Evolutionary conservation across 345 rosid genomes (phyloP).

Genomic region (Melaleuca quinquenervia): DNA sequence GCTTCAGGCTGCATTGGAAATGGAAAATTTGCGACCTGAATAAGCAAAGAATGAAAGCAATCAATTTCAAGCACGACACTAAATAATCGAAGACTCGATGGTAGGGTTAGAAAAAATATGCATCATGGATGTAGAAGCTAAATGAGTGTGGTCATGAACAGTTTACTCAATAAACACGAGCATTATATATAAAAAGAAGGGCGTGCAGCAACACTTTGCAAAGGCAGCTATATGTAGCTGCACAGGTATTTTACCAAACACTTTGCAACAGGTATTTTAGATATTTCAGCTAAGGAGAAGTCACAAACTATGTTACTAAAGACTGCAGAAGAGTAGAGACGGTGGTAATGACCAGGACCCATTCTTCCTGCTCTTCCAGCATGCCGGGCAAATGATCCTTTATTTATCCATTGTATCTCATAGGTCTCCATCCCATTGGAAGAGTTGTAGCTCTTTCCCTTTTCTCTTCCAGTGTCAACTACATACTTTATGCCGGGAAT

Average conservation of each 20-base stretch:
- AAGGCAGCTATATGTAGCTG: not conserved
- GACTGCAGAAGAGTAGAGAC: constrained; percentile 78
- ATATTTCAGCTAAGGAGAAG: constrained; percentile 76
- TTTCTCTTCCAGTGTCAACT: constrained; percentile 89
- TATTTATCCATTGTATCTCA: constrained; percentile 80
- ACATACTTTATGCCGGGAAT: constrained; percentile 94
- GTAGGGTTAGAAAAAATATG: not conserved
- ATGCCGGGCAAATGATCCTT: constrained; percentile 88
- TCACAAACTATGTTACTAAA: constrained; percentile 58
- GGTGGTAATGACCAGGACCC: constrained; percentile 89
- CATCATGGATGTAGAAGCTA: not conserved
- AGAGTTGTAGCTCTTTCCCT: constrained; percentile 64
- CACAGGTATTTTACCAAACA: too few species aligned
- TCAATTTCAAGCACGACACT: not conserved
- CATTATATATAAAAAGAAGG: not conserved
- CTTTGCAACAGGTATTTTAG: constrained; percentile 68
- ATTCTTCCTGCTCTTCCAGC: constrained; percentile 98
- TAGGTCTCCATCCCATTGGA: constrained; percentile 69
- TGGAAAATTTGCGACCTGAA: constrained; percentile 81
- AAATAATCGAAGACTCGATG: not conserved
- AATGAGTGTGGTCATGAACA: not conserved
- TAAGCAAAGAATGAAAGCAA: not conserved
- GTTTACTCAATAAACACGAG: not conserved
- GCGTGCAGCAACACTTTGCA: not conserved
- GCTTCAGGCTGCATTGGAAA: constrained; percentile 82